These are phyloP conservation scores for Nigrospora sphaerica DNA, from an alignment of 2,329 filamentous ascomycete species.

Conservation along the genomic window DNA sequence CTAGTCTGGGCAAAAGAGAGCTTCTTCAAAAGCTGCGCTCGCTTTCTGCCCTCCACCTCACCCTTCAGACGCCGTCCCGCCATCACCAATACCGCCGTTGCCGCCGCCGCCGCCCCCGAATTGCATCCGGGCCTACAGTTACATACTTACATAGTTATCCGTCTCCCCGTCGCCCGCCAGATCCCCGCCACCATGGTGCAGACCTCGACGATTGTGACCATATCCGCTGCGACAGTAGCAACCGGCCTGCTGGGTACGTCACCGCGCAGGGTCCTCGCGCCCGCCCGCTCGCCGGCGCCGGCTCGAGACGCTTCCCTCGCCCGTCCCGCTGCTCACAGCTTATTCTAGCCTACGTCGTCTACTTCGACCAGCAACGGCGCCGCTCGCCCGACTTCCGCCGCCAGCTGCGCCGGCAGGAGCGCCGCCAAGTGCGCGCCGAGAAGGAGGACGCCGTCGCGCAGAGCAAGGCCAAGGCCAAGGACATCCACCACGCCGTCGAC, in stretches of 20 bases:
- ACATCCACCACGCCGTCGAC: constrained; percentile 69
- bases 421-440: constrained; percentile 61
- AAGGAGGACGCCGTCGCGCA: constrained; percentile 66
- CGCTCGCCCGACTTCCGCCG: constrained; percentile 59
- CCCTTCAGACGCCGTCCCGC: too few relatives aligned
- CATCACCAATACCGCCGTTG: too few relatives aligned
- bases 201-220: constrained; percentile 49
- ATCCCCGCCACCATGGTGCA: constrained; percentile 32
- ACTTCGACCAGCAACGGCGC: constrained; percentile 63
- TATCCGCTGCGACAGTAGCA: constrained; percentile 53
- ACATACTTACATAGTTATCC: too few relatives aligned
- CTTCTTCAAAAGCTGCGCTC: too few relatives aligned
- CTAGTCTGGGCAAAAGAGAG: too few relatives aligned
- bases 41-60: too few relatives aligned
- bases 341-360: constrained; percentile 52
- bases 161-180: too few relatives aligned
- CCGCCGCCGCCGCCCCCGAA: too few relatives aligned
- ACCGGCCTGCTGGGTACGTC: constrained; percentile 52
- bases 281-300: not conserved
- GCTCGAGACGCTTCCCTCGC: not conserved
- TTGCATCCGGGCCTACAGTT: too few relatives aligned
- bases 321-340: not conserved
- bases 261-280: constrained; percentile 3
- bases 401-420: constrained; percentile 66
- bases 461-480: constrained; percentile 60